phyloP scores from a whole-genome alignment of 345 rosid species.

The Cardiospermum halicacabum region DNA sequence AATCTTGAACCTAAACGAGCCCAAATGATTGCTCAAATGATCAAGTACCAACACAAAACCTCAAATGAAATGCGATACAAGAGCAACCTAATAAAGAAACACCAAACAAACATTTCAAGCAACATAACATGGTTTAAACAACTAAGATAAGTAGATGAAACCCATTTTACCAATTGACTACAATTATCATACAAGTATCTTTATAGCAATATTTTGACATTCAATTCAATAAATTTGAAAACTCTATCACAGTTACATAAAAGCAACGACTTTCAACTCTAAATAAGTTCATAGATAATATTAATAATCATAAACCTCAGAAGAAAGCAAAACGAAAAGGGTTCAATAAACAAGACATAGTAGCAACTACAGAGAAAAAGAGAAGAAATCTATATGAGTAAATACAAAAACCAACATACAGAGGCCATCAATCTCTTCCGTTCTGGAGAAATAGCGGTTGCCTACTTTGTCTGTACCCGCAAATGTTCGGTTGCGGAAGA shows the following conservation, averaged over 20 bases:
- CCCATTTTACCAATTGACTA: too few relatives aligned
- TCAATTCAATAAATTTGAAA: too few relatives aligned
- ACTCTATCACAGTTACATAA: too few relatives aligned
- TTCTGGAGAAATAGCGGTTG: slow-evolving; percentile 71
- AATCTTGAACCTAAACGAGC: not conserved
- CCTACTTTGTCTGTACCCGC: slow-evolving; percentile 72
- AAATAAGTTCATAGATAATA: too few relatives aligned
- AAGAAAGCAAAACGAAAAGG: not conserved
- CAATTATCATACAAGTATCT: too few relatives aligned
- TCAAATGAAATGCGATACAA: not conserved
- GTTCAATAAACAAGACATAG: not conserved
- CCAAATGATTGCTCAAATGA: not conserved
- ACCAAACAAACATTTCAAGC: not conserved
- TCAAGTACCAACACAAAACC: not conserved
- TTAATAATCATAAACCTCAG: too few relatives aligned
- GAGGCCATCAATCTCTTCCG: slow-evolving; percentile 77
- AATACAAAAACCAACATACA: slow-evolving; percentile 39
- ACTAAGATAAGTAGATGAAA: not conserved
- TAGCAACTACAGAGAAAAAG: not conserved
- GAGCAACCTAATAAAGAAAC: slow-evolving; percentile 7
- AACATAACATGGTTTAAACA: not conserved
- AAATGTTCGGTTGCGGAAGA: slow-evolving; percentile 43
- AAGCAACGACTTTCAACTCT: too few relatives aligned
- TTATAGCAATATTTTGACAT: too few relatives aligned
- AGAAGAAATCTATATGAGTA: not conserved